Conservation (phyloP, 768 basidiomycete genomes). For the Boletus barrowsii region DNA sequence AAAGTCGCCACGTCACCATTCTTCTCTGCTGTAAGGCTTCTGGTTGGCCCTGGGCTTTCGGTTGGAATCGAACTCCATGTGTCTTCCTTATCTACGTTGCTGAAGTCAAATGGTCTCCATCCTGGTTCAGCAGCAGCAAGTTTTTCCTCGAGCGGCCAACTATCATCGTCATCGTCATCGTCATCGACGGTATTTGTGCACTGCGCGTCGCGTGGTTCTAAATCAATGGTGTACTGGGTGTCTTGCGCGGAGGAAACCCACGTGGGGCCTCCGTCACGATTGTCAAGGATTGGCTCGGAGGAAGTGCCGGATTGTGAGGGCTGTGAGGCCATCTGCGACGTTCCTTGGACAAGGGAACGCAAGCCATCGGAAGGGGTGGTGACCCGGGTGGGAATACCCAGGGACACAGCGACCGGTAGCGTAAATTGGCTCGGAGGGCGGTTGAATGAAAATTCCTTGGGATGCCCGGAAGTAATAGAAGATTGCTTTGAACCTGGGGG, state of each 20-base stretch:
- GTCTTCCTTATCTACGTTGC: constrained; percentile 58
- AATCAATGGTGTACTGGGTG: constrained; percentile 45
- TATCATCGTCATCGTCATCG: constrained; percentile 54
- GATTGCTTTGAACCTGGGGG: constrained; percentile 20
- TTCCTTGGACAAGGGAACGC: constrained; percentile 23
- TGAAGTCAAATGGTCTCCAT: constrained; percentile 60
- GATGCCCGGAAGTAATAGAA: neutral
- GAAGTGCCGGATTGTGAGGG: constrained; percentile 51
- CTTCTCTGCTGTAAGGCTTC: constrained; percentile 18
- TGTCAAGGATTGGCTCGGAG: constrained; percentile 52
- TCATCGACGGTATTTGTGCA: constrained; percentile 30
- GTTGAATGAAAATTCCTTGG: constrained; percentile 35
- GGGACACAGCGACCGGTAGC: constrained; percentile 42
- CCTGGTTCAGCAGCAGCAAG: constrained; percentile 47
- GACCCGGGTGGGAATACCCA: constrained; percentile 41
- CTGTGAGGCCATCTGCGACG: constrained; percentile 43
- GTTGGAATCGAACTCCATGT: constrained; percentile 75
- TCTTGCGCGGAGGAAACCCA: constrained; percentile 66
- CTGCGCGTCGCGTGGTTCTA: constrained; percentile 29
- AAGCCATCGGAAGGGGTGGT: constrained; percentile 24
- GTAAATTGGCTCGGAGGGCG: constrained; percentile 39
- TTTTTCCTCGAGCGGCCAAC: constrained; percentile 74
- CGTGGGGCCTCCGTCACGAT: constrained; percentile 39
- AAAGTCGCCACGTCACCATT: neutral
- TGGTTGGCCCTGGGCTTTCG: constrained; percentile 44